These are phyloP conservation scores for Ophiocordyceps sinensis DNA, from an alignment of 2,329 filamentous ascomycete species.

Conservation along the genomic window DNA sequence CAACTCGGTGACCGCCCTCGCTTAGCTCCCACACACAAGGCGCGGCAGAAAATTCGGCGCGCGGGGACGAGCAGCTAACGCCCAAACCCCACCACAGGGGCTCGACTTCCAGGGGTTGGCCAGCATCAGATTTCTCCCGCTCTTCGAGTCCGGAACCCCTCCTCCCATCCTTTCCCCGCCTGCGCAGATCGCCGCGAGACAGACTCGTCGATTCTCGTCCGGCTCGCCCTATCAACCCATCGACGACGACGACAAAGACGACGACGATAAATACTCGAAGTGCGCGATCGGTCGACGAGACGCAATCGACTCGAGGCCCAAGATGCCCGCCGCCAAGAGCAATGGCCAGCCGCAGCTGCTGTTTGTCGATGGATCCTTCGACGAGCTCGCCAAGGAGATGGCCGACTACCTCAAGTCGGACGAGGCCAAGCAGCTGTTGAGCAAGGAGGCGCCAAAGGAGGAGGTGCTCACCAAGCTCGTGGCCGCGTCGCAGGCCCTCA, in stretches of 20 bases:
- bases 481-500: slow-evolving; percentile 61
- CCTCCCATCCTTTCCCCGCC: slow-evolving; percentile 5
- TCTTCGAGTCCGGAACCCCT: slow-evolving; percentile 10
- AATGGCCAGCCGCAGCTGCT: slow-evolving; percentile 43
- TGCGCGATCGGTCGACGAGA: slow-evolving; percentile 6
- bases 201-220: slow-evolving; percentile 3
- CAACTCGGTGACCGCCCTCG: slow-evolving; percentile 20
- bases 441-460: slow-evolving; percentile 56
- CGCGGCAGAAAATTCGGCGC: slow-evolving; percentile 25
- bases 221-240: not conserved
- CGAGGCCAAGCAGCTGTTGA: slow-evolving; percentile 60
- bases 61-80: slow-evolving; percentile 13
- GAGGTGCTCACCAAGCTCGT: slow-evolving; percentile 85
- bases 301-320: slow-evolving; percentile 6
- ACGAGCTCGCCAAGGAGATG: slow-evolving; percentile 88
- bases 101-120: slow-evolving; percentile 3
- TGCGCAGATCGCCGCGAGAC: slow-evolving; percentile 9
- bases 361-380: slow-evolving; percentile 82
- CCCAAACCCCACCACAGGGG: slow-evolving; percentile 22
- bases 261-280: slow-evolving; percentile 1
- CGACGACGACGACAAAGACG: not conserved
- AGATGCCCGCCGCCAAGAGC: slow-evolving; percentile 19
- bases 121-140: slow-evolving; percentile 14
- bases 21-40: slow-evolving; percentile 25
- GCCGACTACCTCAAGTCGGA: slow-evolving; percentile 83